Percentiles rank a stretch among this genome's conserved stretches.
phyloP scores from a whole-genome alignment of 2,329 filamentous ascomycete species.

The Pezicula rhizophila region DNA sequence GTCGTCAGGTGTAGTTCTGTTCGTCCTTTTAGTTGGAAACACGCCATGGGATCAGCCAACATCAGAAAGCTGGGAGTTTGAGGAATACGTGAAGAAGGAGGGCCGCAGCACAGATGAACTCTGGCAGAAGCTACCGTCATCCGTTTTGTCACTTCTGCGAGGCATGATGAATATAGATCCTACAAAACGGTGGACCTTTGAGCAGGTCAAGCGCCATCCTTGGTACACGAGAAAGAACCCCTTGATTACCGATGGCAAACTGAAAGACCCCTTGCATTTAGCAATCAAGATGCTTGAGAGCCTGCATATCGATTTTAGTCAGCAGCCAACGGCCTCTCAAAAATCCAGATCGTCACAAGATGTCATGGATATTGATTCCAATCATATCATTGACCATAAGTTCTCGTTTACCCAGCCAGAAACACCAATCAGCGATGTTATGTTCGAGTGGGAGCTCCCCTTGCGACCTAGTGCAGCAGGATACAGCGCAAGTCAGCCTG shows the following conservation, averaged over 20 bases:
- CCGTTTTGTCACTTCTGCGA: constrained; percentile 74
- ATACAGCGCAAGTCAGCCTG: constrained; percentile 36
- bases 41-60: constrained; percentile 97
- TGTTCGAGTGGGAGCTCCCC: constrained; percentile 86
- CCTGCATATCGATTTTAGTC: constrained; percentile 80
- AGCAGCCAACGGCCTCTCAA: constrained; percentile 45
- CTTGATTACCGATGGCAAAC: constrained; percentile 70
- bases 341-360: constrained; percentile 32
- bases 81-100: constrained; percentile 74
- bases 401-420: constrained; percentile 85
- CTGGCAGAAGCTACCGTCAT: constrained; percentile 71
- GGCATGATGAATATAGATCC: constrained; percentile 89
- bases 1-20: constrained; percentile 97
- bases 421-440: constrained; percentile 62
- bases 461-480: constrained; percentile 21
- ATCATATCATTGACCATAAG: constrained; percentile 35
- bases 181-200: constrained; percentile 71
- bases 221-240: constrained; percentile 87
- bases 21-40: constrained; percentile 90
- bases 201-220: constrained; percentile 81
- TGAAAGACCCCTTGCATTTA: constrained; percentile 73
- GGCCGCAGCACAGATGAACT: constrained; percentile 80
- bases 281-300: constrained; percentile 95
- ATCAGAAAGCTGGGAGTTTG: constrained; percentile 78
- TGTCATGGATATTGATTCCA: constrained; percentile 65